Conservation (phyloP, 257 asterid genomes). For the Salvia splendens region DNA sequence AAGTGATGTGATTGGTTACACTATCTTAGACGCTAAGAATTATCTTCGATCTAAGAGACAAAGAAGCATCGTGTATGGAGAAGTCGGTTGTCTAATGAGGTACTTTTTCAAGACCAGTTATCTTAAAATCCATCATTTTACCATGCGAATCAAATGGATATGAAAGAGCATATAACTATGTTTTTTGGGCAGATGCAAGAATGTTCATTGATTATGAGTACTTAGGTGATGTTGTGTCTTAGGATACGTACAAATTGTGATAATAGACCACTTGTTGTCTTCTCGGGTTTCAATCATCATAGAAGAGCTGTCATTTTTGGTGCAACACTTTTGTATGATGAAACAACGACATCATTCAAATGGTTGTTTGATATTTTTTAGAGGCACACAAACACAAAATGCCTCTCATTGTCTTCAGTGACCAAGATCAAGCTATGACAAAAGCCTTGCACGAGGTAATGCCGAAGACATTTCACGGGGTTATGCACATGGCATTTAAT, state of each 20-base stretch:
- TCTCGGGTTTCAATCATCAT: background rate
- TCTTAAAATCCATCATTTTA: no score
- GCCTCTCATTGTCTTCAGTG: background rate
- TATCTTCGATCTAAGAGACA: no score
- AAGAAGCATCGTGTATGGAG: no score
- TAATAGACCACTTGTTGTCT: background rate
- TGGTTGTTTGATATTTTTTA: background rate
- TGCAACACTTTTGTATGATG: conserved; percentile 1
- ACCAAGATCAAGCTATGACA: background rate
- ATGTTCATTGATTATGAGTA: background rate
- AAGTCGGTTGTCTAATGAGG: no score
- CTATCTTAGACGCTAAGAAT: no score
- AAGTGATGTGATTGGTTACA: no score
- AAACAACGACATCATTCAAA: background rate
- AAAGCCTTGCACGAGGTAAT: background rate
- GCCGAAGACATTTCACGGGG: background rate
- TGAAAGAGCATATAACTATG: background rate
- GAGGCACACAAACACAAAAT: background rate
- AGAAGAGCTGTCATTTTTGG: background rate
- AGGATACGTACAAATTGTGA: background rate
- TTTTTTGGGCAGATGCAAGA: background rate
- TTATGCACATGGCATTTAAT: background rate
- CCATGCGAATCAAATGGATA: no score
- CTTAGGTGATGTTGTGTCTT: conserved; percentile 4
- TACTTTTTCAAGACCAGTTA: no score